Percentiles rank a stretch among this genome's conserved stretches.
Evolutionary conservation across 306 rosid species (phyloP).

Genomic region (Cyamopsis tetragonoloba): DNA sequence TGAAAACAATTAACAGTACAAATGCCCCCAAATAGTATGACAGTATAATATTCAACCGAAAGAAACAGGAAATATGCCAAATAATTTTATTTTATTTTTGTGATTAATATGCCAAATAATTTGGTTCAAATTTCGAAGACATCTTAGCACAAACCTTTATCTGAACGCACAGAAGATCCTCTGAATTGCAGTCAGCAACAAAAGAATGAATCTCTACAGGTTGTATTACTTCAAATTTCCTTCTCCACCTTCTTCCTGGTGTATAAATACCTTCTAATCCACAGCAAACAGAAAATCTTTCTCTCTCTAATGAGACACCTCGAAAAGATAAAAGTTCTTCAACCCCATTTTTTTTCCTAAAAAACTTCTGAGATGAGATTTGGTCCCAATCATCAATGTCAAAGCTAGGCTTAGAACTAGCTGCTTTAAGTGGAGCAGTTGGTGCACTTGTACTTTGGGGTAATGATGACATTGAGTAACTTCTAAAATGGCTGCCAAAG

Average conservation of each 20-base stretch:
- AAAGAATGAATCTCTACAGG: slow-evolving; percentile 89
- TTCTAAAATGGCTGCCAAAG: slow-evolving; percentile 75
- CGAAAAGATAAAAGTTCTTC: slow-evolving; percentile 89
- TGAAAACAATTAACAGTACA: background rate
- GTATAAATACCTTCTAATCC: slow-evolving; percentile 92
- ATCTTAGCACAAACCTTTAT: slow-evolving; percentile 68
- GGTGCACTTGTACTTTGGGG: slow-evolving; percentile 67
- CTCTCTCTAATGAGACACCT: slow-evolving; percentile 89
- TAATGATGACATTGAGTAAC: slow-evolving; percentile 88
- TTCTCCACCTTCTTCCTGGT: slow-evolving; percentile 96
- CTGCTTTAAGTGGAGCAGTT: slow-evolving; percentile 54
- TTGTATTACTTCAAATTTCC: slow-evolving; percentile 89
- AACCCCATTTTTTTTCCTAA: slow-evolving; percentile 48
- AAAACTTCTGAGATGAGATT: slow-evolving; percentile 58
- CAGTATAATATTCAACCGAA: background rate
- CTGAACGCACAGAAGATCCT: slow-evolving; percentile 87
- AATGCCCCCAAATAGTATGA: background rate
- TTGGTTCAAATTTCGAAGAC: slow-evolving; percentile 14
- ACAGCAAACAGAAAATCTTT: slow-evolving; percentile 92
- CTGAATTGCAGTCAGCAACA: slow-evolving; percentile 91
- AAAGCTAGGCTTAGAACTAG: slow-evolving; percentile 77
- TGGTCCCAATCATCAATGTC: slow-evolving; percentile 86
- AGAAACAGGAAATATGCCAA: background rate
- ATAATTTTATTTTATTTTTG: too few species aligned
- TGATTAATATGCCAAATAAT: slow-evolving; percentile 4